Evolutionary conservation across 164 flowering plant species (phyloP), one percentile per base, ranked within the genome.

Genomic region (Stephania yunnanensis): DNA sequence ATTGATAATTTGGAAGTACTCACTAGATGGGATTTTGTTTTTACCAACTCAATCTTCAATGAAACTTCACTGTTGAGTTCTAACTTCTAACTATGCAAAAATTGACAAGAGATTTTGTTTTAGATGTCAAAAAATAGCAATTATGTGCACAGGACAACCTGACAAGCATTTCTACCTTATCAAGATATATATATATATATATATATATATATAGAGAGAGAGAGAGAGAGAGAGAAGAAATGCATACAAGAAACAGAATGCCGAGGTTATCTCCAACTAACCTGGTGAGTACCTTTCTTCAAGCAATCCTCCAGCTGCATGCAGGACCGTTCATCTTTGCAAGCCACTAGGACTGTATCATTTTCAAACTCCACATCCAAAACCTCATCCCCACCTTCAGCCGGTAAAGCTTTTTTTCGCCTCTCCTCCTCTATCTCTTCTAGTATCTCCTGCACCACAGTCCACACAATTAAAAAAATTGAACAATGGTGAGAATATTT

Each of bases 281-380:
- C 99, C 98, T 90, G 89, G 19, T 85, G 85, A 15, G 94, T 78
- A 76, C 89, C 85, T 64, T 86, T 88, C 10, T 45, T 81, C 42
- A 96, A 89, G 87, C 85, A 92, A 76, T 91, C 98, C 85, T 96
- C 94, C 74, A 96, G 92, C 83, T 96, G 98, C 94, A 90, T 83
- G 88, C 97, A 94, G 15, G 99, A 89, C 69, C 86, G 84, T 80
- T 96, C 99, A 86, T 96, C 99, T 84, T 92, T 96, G 86, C 98
- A 94, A 13, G 93, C 95, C 19, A 96, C 92, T 71, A 96, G 81
- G 70, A 96, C 90, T 80, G 84, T 83, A 69, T 87, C 85, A 81
- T 76, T 80, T 55, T 81, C 83, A 79, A 73, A 82, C 25, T 79
- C 88, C 15, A 69, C 77, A 71, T 64, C 79, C 77, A 78, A 88